Base-by-base conservation (phyloP, 345 rosid genomes). In the Eucalyptus marginata region DNA sequence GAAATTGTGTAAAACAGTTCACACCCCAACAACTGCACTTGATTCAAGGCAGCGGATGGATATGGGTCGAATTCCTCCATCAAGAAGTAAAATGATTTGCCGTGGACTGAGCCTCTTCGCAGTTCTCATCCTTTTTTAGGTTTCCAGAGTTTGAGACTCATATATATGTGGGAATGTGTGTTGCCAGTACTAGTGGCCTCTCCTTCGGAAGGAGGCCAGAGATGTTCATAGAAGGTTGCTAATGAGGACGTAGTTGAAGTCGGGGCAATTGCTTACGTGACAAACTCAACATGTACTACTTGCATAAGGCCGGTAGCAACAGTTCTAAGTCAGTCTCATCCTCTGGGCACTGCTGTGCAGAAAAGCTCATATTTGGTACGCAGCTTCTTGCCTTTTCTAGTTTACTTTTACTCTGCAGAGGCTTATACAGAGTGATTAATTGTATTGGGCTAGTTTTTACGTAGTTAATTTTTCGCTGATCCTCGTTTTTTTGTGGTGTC, bases 111-210 rank as follows among this genome's bases (percentile, higher is more conserved):
- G 87, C 90, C 94, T 33, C 89, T 95, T 18, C 91, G 96, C 91
- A 93, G 80, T 91, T 92, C 94, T 31, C 91, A 89, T 94, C 89
- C 97, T 89, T 87, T 96, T 86, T 96, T 96, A 99, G 91, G 93
- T 89, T 89, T 93, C 92, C 96, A 96, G 87, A 94, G 93, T 90
- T 89, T 96, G 86, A 92, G 95, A 87, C 90, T 88, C 86, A 94
- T 97, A 93, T 95, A 51, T 22, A 97, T 83, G 96, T 97, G 7
- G 97, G 94, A 89, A 93, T 93, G 89, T 88, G 87, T 89, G 40
- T 91, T 86, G 89, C 93, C 91, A 86, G 91, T 88, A 94, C 97
- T 87, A 93, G 96, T 93, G 98, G 93, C 16, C 56, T 92, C 52
- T 94, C 97, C 24, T 96, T 95, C 14, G 93, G 92, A 24, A 94